Conservation (phyloP, 495 filamentous ascomycete genomes). For the Clohesyomyces aquaticus region DNA sequence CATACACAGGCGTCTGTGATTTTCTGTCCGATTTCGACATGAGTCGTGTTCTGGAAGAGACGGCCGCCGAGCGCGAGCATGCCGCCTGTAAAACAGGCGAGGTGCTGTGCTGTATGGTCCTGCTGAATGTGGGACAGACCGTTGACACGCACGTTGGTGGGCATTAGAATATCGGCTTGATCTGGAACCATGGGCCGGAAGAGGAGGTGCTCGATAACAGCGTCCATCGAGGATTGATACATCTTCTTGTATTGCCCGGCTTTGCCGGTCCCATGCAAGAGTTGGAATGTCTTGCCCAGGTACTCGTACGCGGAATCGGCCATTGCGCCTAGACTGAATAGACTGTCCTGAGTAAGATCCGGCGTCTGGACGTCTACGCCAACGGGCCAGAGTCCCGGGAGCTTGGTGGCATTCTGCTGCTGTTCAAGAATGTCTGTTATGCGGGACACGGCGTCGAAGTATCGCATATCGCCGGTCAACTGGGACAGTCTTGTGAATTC, state of each 20-base stretch:
- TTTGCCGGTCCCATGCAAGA: conserved; percentile 40
- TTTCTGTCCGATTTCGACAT: conserved; percentile 58
- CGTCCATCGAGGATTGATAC: conserved; percentile 47
- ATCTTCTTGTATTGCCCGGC: conserved; percentile 51
- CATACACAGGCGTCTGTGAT: conserved; percentile 64
- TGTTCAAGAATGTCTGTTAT: conserved; percentile 41
- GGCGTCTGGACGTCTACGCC: conserved; percentile 46
- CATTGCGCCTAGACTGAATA: conserved; percentile 49
- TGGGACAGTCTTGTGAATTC: conserved; percentile 49
- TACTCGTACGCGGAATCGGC: conserved; percentile 49
- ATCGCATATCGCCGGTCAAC: conserved; percentile 47
- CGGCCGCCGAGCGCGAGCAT: conserved; percentile 43
- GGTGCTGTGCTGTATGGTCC: conserved; percentile 48
- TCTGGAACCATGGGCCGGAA: conserved; percentile 53
- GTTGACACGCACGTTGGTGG: conserved; percentile 42
- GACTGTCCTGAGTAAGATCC: conserved; percentile 47
- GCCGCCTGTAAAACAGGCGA: conserved; percentile 44
- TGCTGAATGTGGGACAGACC: conserved; percentile 35
- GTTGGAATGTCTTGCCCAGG: conserved; percentile 43
- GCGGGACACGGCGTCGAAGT: conserved; percentile 45
- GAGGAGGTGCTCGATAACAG: conserved; percentile 48
- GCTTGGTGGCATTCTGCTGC: conserved; percentile 45
- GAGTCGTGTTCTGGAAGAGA: conserved; percentile 43
- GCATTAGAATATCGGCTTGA: conserved; percentile 49
- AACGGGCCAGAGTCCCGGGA: conserved; percentile 50